Percentiles rank a stretch among this genome's conserved stretches.
Conservation (phyloP, 1,139 yeast species). For the Scheffersomyces titani region DNA sequence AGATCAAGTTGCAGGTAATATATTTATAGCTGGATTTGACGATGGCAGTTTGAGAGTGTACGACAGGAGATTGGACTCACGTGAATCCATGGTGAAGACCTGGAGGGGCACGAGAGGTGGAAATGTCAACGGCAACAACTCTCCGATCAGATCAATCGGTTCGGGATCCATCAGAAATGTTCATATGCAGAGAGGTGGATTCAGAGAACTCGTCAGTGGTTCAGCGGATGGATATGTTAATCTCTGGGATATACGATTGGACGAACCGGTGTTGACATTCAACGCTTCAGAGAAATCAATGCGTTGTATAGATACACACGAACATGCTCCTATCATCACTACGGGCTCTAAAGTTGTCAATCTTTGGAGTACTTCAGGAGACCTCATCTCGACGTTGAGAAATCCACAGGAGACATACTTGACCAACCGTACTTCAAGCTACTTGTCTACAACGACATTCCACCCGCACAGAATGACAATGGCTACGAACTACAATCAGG, state of each 20-base stretch:
- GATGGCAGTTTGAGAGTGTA: conserved; percentile 91
- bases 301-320: conserved; percentile 82
- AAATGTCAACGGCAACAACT: conserved; percentile 11
- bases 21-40: conserved; percentile 88
- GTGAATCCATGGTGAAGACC: conserved; percentile 82
- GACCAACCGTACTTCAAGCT: conserved; percentile 48
- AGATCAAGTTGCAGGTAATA: conserved; percentile 94
- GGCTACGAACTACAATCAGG: conserved; percentile 84
- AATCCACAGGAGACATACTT: conserved; percentile 52
- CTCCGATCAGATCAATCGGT: conserved; percentile 24
- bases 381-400: conserved; percentile 60
- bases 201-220: conserved; percentile 84
- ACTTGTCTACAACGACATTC: conserved; percentile 67
- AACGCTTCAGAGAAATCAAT: conserved; percentile 60
- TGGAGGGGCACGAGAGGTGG: conserved; percentile 54
- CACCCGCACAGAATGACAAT: conserved; percentile 96
- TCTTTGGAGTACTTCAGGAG: conserved; percentile 87
- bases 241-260: conserved; percentile 84
- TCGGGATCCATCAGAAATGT: conserved; percentile 72
- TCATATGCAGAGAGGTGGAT: conserved; percentile 97
- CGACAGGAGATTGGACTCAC: conserved; percentile 81
- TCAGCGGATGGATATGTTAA: conserved; percentile 81
- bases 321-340: conserved; percentile 92
- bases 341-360: conserved; percentile 84
- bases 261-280: conserved; percentile 70